Percentiles rank a stretch among this genome's conserved stretches.
Evolutionary conservation across 2,329 filamentous ascomycete genomes (phyloP).

Genomic region (Ampelomyces quisqualis): DNA sequence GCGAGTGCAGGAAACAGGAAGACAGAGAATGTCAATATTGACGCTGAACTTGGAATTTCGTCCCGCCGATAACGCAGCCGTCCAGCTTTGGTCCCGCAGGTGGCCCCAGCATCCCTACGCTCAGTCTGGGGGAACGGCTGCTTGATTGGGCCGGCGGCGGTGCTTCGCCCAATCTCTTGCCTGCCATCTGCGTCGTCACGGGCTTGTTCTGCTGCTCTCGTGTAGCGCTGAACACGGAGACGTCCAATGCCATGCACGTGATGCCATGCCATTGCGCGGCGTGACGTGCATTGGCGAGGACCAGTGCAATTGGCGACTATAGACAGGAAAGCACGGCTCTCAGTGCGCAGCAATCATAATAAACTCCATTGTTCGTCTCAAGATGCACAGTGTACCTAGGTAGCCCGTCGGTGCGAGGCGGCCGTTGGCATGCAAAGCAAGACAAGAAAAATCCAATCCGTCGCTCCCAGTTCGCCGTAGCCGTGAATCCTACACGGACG

Average conservation of each 20-base stretch:
- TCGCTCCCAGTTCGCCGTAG: slow-evolving; percentile 41
- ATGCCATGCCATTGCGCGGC: no score
- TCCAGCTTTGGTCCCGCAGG: slow-evolving; percentile 19
- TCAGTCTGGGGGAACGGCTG: slow-evolving; percentile 20
- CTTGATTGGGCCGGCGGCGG: slow-evolving; percentile 11
- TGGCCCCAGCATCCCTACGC: slow-evolving; percentile 17
- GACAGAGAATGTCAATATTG: slow-evolving; percentile 14
- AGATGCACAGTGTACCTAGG: slow-evolving; percentile 17
- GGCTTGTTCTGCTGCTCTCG: no score
- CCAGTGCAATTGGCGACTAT: slow-evolving; percentile 18
- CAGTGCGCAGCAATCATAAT: slow-evolving; percentile 6
- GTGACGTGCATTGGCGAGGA: no score
- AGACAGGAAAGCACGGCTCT: slow-evolving; percentile 21
- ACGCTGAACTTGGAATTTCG: slow-evolving; percentile 36
- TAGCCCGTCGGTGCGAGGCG: slow-evolving; percentile 26
- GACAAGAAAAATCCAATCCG: slow-evolving; percentile 38
- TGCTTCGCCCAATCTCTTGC: slow-evolving; percentile 1
- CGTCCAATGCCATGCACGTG: no score
- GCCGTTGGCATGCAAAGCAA: slow-evolving; percentile 39
- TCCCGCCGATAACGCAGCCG: slow-evolving; percentile 36
- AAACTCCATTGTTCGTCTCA: slow-evolving; percentile 41
- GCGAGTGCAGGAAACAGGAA: slow-evolving; percentile 15
- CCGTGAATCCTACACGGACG: slow-evolving; percentile 37
- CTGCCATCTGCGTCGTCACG: slow-evolving; percentile 5
- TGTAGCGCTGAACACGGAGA: no score